Evolutionary conservation across 2,329 filamentous ascomycete genomes (phyloP).

Genomic region (Trichophyton benhamiae): DNA sequence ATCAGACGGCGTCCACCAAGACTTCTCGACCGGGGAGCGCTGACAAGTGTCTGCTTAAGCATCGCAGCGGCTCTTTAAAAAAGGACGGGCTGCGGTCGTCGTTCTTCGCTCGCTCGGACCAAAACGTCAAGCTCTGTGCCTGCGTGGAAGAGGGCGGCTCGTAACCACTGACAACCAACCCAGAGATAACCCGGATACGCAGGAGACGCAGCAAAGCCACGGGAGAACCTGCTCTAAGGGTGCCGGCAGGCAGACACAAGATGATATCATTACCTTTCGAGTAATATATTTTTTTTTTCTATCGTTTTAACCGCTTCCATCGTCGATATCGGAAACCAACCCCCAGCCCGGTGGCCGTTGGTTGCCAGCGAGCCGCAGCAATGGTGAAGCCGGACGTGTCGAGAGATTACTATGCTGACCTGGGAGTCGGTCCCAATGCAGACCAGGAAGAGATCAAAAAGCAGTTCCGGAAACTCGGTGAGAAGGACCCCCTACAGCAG

Average conservation of each 20-base stretch:
- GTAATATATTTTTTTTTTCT: not conserved
- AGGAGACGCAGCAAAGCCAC: not conserved
- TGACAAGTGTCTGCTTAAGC: not conserved
- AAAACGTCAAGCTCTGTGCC: not conserved
- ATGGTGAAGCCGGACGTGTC: constrained; percentile 59
- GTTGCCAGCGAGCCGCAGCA: not conserved
- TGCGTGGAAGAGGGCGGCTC: not conserved
- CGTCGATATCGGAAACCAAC: not conserved
- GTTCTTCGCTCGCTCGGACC: not conserved
- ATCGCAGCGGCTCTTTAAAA: not conserved
- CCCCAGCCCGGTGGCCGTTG: not conserved
- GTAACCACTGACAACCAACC: not conserved
- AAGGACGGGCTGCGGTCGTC: not conserved
- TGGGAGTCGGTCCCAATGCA: constrained; percentile 57
- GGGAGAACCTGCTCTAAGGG: not conserved
- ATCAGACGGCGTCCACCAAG: not conserved
- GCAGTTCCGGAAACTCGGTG: constrained; percentile 73
- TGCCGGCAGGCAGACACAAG: not conserved
- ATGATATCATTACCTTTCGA: not conserved
- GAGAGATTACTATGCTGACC: constrained; percentile 74
- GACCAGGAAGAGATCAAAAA: constrained; percentile 68
- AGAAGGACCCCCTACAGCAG: constrained; percentile 14
- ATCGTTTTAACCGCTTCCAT: not conserved
- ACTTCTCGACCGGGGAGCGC: not conserved
- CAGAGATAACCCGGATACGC: not conserved